Percentiles rank a stretch among this genome's conserved stretches.
Conservation (phyloP, 2,329 filamentous ascomycete species). For the Akanthomyces dipterigenus region DNA sequence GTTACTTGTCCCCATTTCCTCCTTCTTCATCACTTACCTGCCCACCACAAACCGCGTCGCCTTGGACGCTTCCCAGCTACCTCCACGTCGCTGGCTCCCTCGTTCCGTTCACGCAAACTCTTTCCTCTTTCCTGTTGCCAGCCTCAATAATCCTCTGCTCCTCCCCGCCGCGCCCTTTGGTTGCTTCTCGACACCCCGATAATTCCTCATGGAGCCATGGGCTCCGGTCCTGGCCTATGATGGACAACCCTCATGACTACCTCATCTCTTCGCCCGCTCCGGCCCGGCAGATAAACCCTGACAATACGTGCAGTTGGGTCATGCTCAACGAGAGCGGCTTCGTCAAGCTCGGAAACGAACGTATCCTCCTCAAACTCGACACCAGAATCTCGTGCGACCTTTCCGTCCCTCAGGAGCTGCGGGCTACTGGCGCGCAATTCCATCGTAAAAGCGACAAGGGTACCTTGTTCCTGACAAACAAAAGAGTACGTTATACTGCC, state of each 20-base stretch:
- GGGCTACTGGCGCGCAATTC: conserved; percentile 54
- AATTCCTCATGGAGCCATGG: conserved; percentile 24
- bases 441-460: conserved; percentile 68
- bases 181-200: conserved; percentile 13
- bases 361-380: conserved; percentile 71
- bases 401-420: conserved; percentile 60
- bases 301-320: conserved; percentile 67
- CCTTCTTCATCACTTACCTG: conserved; percentile 11
- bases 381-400: conserved; percentile 72
- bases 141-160: conserved; percentile 8
- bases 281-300: conserved; percentile 38
- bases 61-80: conserved; percentile 11
- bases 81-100: conserved; percentile 20
- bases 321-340: conserved; percentile 80
- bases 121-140: not conserved
- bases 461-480: conserved; percentile 74
- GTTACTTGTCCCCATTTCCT: conserved; percentile 9
- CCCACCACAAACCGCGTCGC: conserved; percentile 8
- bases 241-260: conserved; percentile 37
- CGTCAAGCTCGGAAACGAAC: conserved; percentile 78
- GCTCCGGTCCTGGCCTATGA: conserved; percentile 28
- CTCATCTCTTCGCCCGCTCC: conserved; percentile 30
- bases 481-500: conserved; percentile 54
- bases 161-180: conserved; percentile 7
- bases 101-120: conserved; percentile 1